These are phyloP conservation scores for Cercis canadensis DNA, from an alignment of 306 rosid species.

Conservation along the genomic window DNA sequence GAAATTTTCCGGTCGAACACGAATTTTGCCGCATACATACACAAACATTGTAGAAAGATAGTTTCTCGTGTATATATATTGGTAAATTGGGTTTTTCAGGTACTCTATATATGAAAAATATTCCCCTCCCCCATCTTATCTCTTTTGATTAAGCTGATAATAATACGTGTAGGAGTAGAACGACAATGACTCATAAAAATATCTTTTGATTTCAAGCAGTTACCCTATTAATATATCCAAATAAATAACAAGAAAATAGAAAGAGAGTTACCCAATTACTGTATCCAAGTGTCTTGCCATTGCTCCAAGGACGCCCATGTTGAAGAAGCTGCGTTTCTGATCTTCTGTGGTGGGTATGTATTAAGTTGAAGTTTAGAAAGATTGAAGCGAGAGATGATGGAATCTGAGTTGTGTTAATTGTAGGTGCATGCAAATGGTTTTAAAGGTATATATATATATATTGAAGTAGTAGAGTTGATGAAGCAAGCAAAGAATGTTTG, in stretches of 20 bases:
- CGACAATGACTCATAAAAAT: too few species aligned
- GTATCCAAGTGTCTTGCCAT: constrained; percentile 77
- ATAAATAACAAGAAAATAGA: constrained; percentile 10
- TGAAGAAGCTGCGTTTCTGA: constrained; percentile 31
- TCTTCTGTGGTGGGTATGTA: not conserved
- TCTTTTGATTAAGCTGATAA: too few species aligned
- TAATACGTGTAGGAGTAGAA: too few species aligned
- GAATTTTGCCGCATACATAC: too few species aligned
- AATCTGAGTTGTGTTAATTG: constrained; percentile 20
- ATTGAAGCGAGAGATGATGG: constrained; percentile 22
- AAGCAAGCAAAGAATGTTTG: constrained; percentile 62
- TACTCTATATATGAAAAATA: too few species aligned
- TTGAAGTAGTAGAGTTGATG: not conserved
- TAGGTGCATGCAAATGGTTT: constrained; percentile 21
- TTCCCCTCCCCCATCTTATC: too few species aligned
- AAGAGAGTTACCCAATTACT: constrained; percentile 63
- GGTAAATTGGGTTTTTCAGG: too few species aligned
- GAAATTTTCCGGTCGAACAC: too few species aligned
- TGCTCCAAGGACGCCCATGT: constrained; percentile 77
- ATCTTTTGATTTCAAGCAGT: too few species aligned
- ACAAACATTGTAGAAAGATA: too few species aligned
- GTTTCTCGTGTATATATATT: too few species aligned
- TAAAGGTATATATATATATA: not conserved
- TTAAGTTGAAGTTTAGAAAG: constrained; percentile 5
- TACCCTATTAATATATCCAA: not conserved